These are phyloP conservation scores for Akebia trifoliata DNA, from an alignment of 164 flowering plant genomes.

Conservation along the genomic window DNA sequence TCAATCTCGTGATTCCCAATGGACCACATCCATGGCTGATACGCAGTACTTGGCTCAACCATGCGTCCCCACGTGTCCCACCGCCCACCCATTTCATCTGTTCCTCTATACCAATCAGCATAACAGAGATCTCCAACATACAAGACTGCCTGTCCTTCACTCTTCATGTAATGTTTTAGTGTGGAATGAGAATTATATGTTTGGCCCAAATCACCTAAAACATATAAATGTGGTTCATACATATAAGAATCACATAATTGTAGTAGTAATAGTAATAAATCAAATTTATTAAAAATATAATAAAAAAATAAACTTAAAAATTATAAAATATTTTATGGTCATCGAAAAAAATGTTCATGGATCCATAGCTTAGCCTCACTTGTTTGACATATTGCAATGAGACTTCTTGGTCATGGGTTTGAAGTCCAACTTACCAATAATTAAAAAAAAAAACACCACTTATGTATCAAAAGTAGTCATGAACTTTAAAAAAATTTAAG, in stretches of 20 bases:
- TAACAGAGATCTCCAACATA: conserved; percentile 97
- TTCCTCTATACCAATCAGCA: conserved; percentile 76
- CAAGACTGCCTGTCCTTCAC: conserved; percentile 65
- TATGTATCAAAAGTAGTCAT: no score
- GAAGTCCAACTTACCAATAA: no score
- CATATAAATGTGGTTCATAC: conserved; percentile 4
- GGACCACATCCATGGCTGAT: conserved; percentile 96
- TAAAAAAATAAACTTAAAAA: neutral
- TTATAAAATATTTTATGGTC: no score
- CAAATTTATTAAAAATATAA: no score
- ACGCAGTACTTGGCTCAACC: conserved; percentile 71
- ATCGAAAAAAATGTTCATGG: no score
- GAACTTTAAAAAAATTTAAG: no score
- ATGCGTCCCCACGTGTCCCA: conserved; percentile 98
- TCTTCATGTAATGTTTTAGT: conserved; percentile 75
- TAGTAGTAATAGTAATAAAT: no score
- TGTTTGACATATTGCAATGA: no score
- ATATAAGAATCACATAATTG: conserved; percentile 2
- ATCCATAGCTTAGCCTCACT: no score
- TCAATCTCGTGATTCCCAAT: conserved; percentile 96
- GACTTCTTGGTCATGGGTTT: no score
- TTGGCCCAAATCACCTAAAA: conserved; percentile 93
- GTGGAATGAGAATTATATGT: conserved; percentile 92
- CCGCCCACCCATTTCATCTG: conserved; percentile 73
- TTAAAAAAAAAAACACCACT: no score